Base-by-base conservation (phyloP, 2,329 filamentous ascomycete species). In the Helminthosporium solani region DNA sequence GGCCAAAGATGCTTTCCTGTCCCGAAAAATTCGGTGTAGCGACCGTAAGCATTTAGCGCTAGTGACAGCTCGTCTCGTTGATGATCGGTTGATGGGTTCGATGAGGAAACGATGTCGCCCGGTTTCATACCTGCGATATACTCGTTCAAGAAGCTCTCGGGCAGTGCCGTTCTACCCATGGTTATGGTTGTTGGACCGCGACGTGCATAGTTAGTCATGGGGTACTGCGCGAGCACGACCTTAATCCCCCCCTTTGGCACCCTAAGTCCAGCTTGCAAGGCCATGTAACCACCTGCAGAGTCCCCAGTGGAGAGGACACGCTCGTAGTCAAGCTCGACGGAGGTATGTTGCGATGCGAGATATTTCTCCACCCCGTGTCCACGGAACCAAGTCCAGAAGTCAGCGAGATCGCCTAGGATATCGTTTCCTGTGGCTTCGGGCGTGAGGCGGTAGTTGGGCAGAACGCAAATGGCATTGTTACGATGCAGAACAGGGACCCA, bases 371-470 rank as follows among this genome's bases (percentile, higher is more conserved):
- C 28, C 1, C 46, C 42, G 16, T 45, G 54, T 7, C 25, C 20
- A 18, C 47, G 36, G 33, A 77, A 52, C 77, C 78, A 80, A 4
- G 48, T 50, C 74, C 74, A 80, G 56, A 78, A 76, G 49, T 77
- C 73, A 7, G 60, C 42, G 1, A 80, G 48, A 53, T 81, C 78
- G 5, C 70, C 56, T 19, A 78, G 64, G 46, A 79, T 75, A 14
- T 80, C 73, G 2, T 61, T 38, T 27, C 75, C 74, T 16, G 45
- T 74, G 42, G 73, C 65, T 47, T 79, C 77, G 18, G 78, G 78
- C n/a, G 77, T 49, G 3, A 81, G 71, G 7, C 77, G 76, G 63
- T 81, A 77, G 57, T 78, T 74, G 0, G 76, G 73, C 1, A 70
- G 63, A 6, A 80, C 55, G 20, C 75, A 63, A 35, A 80, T 71